phyloP scores from a whole-genome alignment of 2,329 filamentous ascomycete species.

The Colletotrichum zoysiae region DNA sequence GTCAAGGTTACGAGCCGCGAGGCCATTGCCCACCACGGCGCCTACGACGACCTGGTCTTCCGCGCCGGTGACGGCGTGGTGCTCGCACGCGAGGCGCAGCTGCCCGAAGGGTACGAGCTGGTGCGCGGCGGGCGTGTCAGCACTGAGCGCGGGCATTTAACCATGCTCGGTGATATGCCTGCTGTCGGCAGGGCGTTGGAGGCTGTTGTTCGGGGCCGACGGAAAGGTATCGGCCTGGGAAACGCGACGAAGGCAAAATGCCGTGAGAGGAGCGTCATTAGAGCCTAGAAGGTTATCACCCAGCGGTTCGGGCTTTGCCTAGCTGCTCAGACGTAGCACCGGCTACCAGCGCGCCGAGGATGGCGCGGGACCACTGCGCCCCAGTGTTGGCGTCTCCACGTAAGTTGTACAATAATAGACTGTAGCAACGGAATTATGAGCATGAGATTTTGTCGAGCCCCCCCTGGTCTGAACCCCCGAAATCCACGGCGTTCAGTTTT shows the following conservation, averaged over 20 bases:
- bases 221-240: slow-evolving; percentile 79
- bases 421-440: not conserved
- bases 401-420: slow-evolving; percentile 8
- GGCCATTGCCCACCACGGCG: slow-evolving; percentile 80
- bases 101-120: slow-evolving; percentile 82
- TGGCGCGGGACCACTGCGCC: not conserved
- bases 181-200: slow-evolving; percentile 81
- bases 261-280: not conserved
- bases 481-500: not conserved
- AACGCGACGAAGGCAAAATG: slow-evolving; percentile 11
- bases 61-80: slow-evolving; percentile 91
- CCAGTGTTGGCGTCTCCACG: not conserved
- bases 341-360: not conserved
- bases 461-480: not conserved
- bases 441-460: not conserved
- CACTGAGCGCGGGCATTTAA: slow-evolving; percentile 89
- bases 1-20: slow-evolving; percentile 80
- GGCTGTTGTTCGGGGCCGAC: slow-evolving; percentile 75
- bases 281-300: slow-evolving; percentile 19
- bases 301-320: not conserved
- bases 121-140: slow-evolving; percentile 81
- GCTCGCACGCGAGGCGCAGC: slow-evolving; percentile 85
- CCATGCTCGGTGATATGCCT: slow-evolving; percentile 85
- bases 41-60: slow-evolving; percentile 89
- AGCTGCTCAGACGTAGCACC: not conserved